Conservation (phyloP, 495 filamentous ascomycete genomes). For the Staphylotrichum tortipilum region DNA sequence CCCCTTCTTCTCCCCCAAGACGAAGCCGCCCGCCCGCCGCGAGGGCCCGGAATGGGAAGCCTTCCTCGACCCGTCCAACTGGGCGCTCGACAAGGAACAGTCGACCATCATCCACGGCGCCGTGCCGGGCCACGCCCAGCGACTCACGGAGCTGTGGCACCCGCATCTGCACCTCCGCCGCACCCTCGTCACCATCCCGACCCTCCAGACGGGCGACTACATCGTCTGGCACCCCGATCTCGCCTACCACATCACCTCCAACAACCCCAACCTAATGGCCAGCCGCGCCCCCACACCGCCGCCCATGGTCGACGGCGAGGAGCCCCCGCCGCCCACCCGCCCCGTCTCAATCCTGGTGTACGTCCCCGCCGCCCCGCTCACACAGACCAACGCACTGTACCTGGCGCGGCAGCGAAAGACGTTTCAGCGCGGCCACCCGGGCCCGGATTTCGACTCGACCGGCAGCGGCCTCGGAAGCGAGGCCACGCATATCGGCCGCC, state of each 20-base stretch:
- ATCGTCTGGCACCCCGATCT: conserved; percentile 87
- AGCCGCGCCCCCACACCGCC: conserved; percentile 30
- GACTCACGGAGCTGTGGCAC: conserved; percentile 66
- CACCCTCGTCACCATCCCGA: conserved; percentile 72
- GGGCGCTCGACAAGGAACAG: conserved; percentile 40
- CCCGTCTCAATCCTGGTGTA: conserved; percentile 50
- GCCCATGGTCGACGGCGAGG: conserved; percentile 1
- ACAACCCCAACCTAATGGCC: conserved; percentile 32
- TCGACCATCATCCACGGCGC: conserved; percentile 67
- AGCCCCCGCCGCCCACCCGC: background rate
- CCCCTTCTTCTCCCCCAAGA: conserved; percentile 67
- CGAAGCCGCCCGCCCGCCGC: conserved; percentile 29
- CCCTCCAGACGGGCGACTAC: conserved; percentile 75
- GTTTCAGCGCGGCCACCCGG: conserved; percentile 54
- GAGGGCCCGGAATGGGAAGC: conserved; percentile 32
- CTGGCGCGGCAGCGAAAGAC: conserved; percentile 68
- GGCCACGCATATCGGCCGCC: conserved; percentile 35
- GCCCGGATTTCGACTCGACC: conserved; percentile 60
- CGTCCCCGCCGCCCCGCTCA: conserved; percentile 76
- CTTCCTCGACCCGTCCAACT: conserved; percentile 52
- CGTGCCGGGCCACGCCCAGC: conserved; percentile 69
- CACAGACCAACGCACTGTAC: conserved; percentile 67
- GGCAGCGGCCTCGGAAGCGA: conserved; percentile 40
- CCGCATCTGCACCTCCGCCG: conserved; percentile 66
- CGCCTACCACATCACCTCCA: conserved; percentile 39